A percentile compares a stretch with the other conserved stretches of the same genome.
Evolutionary conservation across 805 yeast species (phyloP).

Genomic region (Schwanniomyces yamadae): DNA sequence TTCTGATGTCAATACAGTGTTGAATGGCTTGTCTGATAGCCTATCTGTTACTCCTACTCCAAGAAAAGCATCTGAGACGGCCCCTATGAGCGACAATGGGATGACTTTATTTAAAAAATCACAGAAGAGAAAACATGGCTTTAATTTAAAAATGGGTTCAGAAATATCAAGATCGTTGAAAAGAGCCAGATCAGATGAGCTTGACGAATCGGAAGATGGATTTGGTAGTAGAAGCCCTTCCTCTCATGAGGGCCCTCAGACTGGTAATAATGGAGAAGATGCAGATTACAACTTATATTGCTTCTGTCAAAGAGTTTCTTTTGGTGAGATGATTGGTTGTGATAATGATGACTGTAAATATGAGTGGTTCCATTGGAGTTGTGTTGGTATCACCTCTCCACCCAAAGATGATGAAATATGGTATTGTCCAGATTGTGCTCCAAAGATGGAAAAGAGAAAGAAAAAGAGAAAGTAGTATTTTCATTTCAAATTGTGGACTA

Average conservation of each 20-base stretch:
- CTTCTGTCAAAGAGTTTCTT: constrained; percentile 91
- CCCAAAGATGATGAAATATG: constrained; percentile 81
- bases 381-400: constrained; percentile 86
- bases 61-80: constrained; percentile 15
- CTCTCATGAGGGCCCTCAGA: constrained; percentile 17
- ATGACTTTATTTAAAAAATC: constrained; percentile 15
- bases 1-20: constrained; percentile 11
- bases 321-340: constrained; percentile 97
- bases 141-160: constrained; percentile 5
- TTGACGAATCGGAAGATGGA: constrained; percentile 15
- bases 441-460: constrained; percentile 45
- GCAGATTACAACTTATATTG: constrained; percentile 62
- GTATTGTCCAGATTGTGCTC: constrained; percentile 87
- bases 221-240: constrained; percentile 7
- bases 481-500: too few species aligned
- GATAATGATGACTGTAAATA: constrained; percentile 84
- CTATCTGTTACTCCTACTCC: constrained; percentile 33
- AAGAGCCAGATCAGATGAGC: constrained; percentile 21
- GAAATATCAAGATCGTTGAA: constrained; percentile 17
- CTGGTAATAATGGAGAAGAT: constrained; percentile 38
- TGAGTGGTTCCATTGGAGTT: constrained; percentile 96
- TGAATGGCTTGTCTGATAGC: constrained; percentile 22
- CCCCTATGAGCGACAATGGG: constrained; percentile 15
- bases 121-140: constrained; percentile 26
- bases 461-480: constrained; percentile 35